These are phyloP conservation scores for Candida pseudocylindracea DNA, from an alignment of 1,139 yeast species.

Conservation along the genomic window DNA sequence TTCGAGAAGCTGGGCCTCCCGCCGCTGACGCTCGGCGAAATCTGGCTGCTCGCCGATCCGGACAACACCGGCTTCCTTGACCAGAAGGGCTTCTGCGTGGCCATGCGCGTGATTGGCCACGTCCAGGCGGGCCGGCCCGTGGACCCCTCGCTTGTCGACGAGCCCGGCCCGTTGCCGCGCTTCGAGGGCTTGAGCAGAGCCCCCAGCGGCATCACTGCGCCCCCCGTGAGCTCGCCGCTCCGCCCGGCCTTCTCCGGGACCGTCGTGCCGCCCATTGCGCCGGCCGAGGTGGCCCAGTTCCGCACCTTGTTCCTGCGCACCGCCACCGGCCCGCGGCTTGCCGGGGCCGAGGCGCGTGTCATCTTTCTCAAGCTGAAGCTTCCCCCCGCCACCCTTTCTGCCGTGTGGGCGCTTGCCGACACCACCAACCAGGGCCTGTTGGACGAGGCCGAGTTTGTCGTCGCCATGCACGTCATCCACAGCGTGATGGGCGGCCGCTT, in stretches of 20 bases:
- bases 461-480: conserved; percentile 93
- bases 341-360: conserved; percentile 61
- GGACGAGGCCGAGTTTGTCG: conserved; percentile 50
- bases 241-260: too few relatives aligned
- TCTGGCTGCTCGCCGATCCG: conserved; percentile 84
- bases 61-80: conserved; percentile 72
- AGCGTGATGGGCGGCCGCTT: conserved; percentile 49
- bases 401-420: conserved; percentile 80
- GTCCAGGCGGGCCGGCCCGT: conserved; percentile 56
- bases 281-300: conserved; percentile 49
- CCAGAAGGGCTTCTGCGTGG: conserved; percentile 62
- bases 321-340: conserved; percentile 30
- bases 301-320: conserved; percentile 55
- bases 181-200: conserved; percentile 15
- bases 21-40: conserved; percentile 59
- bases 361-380: conserved; percentile 78
- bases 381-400: conserved; percentile 55
- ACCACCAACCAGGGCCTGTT: conserved; percentile 51
- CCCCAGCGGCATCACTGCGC: conserved; percentile 17
- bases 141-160: conserved; percentile 22
- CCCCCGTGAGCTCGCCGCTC: conserved; percentile 10
- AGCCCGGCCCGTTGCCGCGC: conserved; percentile 34
- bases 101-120: conserved; percentile 78
- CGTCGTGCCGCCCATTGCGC: conserved; percentile 32
- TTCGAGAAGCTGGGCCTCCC: conserved; percentile 77